Base-by-base conservation (phyloP, 495 filamentous ascomycete genomes). In the Penicillium cinerascens region DNA sequence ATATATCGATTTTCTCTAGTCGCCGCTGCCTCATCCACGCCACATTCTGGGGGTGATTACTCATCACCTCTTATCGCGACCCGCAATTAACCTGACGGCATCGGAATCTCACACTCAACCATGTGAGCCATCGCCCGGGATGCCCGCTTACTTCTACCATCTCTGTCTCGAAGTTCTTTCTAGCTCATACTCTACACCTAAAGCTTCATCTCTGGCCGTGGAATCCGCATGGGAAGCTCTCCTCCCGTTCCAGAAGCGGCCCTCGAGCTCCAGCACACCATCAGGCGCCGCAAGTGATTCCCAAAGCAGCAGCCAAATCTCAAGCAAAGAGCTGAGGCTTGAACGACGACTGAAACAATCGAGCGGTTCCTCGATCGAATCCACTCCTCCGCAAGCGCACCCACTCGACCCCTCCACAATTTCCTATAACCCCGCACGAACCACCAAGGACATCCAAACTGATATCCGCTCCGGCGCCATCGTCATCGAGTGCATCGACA, bases 111-210 rank as follows among this genome's bases (percentile, higher is more conserved):
- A 35, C 18, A 6, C 38, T 18, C 38, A 11, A 42, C 9, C 57
- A 66, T 63, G 59, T 69, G 70, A 73, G 52, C 49, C 46, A 63
- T 66, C 56, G 53, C 57, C 58, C 70, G 69, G 64, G 49, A 85
- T 88, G 91, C 88, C 88, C 73, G 84, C 87, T 29, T 96, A 93
- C 71, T 92, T 91, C 70, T 98, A 92, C 61, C 92, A 97, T 63
- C 67, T 98, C 25, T 84, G 85, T 59, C 82, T 98, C 63, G 92
- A 97, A 78, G 77, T 97, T 13, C 61, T 72, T 37, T 48, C 54
- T 46, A 86, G 87, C 68, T 67, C 81, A 53, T 70, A 76, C 0
- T 44, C n/a, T n/a, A n/a, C 56, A 47, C 71, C 78, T 15, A 38
- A 36, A 50, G 39, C 44, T 17, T 49, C 59, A 33, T 56, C 60